A percentile compares a stretch with the other conserved stretches of the same genome.
Conservation (phyloP, 2,329 filamentous ascomycete species). For the Botryotinia globosa region DNA sequence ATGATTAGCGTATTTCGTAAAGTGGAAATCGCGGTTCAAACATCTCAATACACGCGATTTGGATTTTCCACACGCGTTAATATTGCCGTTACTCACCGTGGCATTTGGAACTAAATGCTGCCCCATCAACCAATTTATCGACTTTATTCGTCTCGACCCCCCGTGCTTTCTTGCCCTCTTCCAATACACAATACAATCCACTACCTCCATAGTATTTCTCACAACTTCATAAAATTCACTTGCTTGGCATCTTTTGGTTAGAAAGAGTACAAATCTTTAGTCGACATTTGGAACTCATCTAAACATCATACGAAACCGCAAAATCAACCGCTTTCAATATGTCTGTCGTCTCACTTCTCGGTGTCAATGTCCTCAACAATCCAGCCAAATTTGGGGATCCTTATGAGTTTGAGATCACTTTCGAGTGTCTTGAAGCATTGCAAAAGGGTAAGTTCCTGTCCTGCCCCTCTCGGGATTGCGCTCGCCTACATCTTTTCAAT, state of each 20-base stretch:
- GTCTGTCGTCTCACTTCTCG: conserved; percentile 95
- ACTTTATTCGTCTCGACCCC: not conserved
- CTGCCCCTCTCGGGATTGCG: conserved; percentile 5
- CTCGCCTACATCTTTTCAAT: not conserved
- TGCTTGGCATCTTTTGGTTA: conserved; percentile 9
- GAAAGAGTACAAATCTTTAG: not conserved
- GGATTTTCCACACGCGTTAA: not conserved
- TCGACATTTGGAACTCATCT: not conserved
- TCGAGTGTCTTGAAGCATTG: conserved; percentile 91
- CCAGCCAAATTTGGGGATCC: conserved; percentile 88
- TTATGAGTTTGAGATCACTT: conserved; percentile 98
- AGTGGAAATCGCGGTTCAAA: conserved; percentile 17
- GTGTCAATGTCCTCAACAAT: conserved; percentile 96
- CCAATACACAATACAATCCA: not conserved
- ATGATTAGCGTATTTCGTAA: not conserved
- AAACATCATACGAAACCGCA: not conserved
- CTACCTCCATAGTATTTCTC: not conserved
- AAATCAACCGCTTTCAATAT: conserved; percentile 50
- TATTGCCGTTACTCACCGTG: not conserved
- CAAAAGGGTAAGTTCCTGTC: conserved; percentile 70
- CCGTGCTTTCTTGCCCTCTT: not conserved
- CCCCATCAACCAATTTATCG: conserved; percentile 16
- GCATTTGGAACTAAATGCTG: not conserved
- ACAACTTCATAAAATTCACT: not conserved
- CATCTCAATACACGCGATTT: conserved; percentile 6